phyloP scores from a whole-genome alignment of 225 moss, liverwort and hornwort genomes.

The Anthoceros angustus region DNA sequence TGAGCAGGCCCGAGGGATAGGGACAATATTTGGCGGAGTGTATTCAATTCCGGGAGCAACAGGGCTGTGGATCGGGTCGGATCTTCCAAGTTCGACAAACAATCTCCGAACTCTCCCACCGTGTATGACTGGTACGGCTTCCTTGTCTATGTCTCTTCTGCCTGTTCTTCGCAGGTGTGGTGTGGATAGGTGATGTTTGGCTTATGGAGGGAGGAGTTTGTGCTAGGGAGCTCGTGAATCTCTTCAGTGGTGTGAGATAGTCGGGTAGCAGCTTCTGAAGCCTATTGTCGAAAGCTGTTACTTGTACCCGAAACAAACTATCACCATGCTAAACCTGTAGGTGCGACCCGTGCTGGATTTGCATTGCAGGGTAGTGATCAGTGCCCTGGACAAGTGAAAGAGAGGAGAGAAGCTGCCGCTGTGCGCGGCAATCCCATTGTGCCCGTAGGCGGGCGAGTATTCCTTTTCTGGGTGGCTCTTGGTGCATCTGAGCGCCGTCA shows the following conservation, averaged over 20 bases:
- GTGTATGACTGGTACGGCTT: constrained; percentile 41
- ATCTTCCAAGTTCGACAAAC: constrained; percentile 27
- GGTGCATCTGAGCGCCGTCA: neutral
- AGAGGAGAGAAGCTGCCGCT: neutral
- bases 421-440: neutral
- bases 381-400: constrained; percentile 36
- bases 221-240: too few relatives aligned
- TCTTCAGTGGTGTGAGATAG: too few relatives aligned
- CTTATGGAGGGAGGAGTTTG: too few relatives aligned
- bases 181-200: too few relatives aligned
- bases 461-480: neutral
- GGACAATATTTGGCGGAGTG: constrained; percentile 34
- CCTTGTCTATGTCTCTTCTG: neutral
- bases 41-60: constrained; percentile 32
- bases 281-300: neutral
- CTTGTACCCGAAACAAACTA: neutral
- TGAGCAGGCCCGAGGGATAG: constrained; percentile 12
- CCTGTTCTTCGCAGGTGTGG: neutral
- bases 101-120: constrained; percentile 33
- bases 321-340: neutral
- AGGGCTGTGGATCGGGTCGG: constrained; percentile 30
- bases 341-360: neutral
- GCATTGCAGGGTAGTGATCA: constrained; percentile 41
- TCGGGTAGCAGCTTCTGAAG: neutral
- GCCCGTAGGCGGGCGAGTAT: neutral